phyloP scores from a whole-genome alignment of 2,329 filamentous ascomycete genomes.

The Pseudocercospora ulei region DNA sequence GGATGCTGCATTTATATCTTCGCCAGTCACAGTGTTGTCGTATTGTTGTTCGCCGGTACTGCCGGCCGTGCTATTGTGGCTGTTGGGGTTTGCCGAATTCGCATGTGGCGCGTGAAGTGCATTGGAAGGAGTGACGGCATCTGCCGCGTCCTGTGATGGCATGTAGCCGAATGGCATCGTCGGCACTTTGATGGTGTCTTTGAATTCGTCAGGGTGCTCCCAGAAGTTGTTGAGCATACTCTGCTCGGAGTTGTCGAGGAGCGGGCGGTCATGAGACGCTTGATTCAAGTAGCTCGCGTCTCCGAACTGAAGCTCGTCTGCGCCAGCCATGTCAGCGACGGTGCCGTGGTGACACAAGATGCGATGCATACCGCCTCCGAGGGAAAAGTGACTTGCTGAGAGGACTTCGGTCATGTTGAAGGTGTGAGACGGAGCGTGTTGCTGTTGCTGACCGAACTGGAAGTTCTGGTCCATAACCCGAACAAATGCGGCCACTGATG shows the following conservation, averaged over 20 bases:
- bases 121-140: background rate
- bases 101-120: conserved; percentile 3
- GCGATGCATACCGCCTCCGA: background rate
- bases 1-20: conserved; percentile 8
- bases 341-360: background rate
- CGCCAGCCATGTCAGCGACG: background rate
- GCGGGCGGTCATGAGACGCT: conserved; percentile 7
- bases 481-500: conserved; percentile 8
- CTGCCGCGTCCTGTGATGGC: conserved; percentile 7
- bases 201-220: conserved; percentile 16
- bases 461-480: conserved; percentile 14
- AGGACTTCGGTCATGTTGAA: conserved; percentile 12
- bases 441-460: conserved; percentile 3
- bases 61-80: conserved; percentile 4
- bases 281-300: conserved; percentile 1
- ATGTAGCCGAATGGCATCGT: conserved; percentile 8
- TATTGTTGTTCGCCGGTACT: conserved; percentile 4
- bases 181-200: conserved; percentile 6
- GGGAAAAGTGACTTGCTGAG: conserved; percentile 3
- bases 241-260: conserved; percentile 14
- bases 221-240: conserved; percentile 15
- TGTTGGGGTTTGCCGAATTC: background rate
- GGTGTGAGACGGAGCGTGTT: conserved; percentile 5
- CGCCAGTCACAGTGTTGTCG: conserved; percentile 4
- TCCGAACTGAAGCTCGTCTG: conserved; percentile 2